phyloP scores from a whole-genome alignment of 768 basidiomycete genomes.

The Rhodotorula toruloides region DNA sequence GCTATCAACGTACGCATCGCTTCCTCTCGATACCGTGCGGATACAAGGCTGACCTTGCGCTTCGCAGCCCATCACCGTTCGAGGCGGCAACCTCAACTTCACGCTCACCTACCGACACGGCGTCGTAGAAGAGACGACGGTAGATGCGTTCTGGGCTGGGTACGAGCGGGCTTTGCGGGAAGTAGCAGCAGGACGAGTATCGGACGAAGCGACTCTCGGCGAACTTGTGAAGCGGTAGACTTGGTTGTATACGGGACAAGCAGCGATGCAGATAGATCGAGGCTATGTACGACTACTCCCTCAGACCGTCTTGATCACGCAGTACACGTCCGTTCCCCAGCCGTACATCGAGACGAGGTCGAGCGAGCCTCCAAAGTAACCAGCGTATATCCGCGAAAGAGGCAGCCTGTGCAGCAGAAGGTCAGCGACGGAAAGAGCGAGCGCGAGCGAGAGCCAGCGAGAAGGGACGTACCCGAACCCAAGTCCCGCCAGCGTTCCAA shows the following conservation, averaged over 20 bases:
- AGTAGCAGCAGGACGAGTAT: neutral
- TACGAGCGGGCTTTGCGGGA: neutral
- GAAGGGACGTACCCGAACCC: constrained; percentile 62
- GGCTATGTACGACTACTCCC: no score
- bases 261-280: neutral
- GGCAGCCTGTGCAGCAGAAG: constrained; percentile 31
- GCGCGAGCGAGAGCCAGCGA: no score
- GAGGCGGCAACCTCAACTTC: constrained; percentile 1
- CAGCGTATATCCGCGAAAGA: constrained; percentile 44
- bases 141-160: neutral
- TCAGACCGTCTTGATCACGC: constrained; percentile 10
- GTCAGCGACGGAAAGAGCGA: no score
- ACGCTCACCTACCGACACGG: constrained; percentile 1
- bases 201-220: neutral
- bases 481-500: constrained; percentile 84
- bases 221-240: neutral
- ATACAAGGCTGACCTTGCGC: neutral
- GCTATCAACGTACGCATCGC: constrained; percentile 10
- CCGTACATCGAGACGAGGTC: constrained; percentile 76
- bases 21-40: neutral
- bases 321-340: constrained; percentile 58
- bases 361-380: constrained; percentile 80
- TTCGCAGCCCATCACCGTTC: constrained; percentile 12
- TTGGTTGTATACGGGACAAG: neutral
- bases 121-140: neutral